Evolutionary conservation across 192 early-diverging fungal species (phyloP).

Genomic region (Rhizoclosmatium sp.): DNA sequence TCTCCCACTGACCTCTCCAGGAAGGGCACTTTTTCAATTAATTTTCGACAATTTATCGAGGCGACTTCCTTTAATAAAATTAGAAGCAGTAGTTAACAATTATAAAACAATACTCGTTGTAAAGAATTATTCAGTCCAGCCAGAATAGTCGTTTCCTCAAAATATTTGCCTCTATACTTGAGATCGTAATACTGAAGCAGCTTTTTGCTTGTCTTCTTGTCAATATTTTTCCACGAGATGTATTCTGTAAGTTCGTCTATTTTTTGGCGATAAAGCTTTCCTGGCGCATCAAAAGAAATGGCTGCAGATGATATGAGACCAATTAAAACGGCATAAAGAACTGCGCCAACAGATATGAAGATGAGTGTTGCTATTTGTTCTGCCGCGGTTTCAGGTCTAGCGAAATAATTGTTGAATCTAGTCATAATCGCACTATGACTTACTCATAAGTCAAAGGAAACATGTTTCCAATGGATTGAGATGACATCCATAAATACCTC

Average conservation of each 20-base stretch:
- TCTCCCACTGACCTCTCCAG: slow-evolving; percentile 36
- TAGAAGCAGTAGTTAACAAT: not conserved
- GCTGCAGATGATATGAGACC: slow-evolving; percentile 27
- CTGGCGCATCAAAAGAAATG: slow-evolving; percentile 16
- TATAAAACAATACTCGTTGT: slow-evolving; percentile 11
- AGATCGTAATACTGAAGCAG: slow-evolving; percentile 39
- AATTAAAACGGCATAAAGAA: slow-evolving; percentile 30
- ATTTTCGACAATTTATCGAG: slow-evolving; percentile 29
- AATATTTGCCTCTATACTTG: slow-evolving; percentile 25
- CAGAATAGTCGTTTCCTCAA: slow-evolving; percentile 32
- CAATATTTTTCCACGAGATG: slow-evolving; percentile 33
- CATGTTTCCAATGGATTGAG: slow-evolving; percentile 11
- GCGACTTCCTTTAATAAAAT: slow-evolving; percentile 29
- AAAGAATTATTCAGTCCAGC: slow-evolving; percentile 38
- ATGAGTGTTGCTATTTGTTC: slow-evolving; percentile 15
- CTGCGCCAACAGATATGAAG: not conserved
- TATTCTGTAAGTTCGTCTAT: slow-evolving; percentile 47
- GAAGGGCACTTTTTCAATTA: slow-evolving; percentile 49
- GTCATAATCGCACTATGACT: not conserved
- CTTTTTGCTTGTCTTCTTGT: slow-evolving; percentile 9
- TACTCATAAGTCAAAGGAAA: not conserved
- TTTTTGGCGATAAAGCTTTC: slow-evolving; percentile 31
- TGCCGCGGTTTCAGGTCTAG: not conserved
- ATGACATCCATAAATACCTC: slow-evolving; percentile 4
- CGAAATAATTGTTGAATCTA: not conserved